Conservation (phyloP, 129 eudicot genomes). For the Kitagawia praeruptora region DNA sequence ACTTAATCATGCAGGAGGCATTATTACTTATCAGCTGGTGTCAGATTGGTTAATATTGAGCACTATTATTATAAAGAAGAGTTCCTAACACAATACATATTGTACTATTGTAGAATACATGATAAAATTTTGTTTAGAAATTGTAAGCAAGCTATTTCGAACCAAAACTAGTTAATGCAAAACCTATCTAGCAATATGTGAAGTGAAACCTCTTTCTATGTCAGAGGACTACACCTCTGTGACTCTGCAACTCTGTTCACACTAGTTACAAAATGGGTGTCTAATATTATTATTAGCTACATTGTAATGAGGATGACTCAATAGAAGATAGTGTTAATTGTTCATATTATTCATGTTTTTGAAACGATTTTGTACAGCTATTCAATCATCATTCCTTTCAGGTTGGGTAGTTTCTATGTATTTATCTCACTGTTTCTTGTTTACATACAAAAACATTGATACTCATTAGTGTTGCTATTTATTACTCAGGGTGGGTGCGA, state of each 20-base stretch:
- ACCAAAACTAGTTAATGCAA: neutral
- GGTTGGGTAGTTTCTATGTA: neutral
- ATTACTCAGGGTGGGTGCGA: slow-evolving; percentile 80
- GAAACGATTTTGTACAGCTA: too few relatives aligned
- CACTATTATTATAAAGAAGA: neutral
- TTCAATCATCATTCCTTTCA: too few relatives aligned
- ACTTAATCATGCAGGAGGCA: neutral
- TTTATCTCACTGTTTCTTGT: neutral
- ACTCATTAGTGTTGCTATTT: neutral
- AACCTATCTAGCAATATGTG: neutral
- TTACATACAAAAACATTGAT: neutral
- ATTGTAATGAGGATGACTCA: neutral
- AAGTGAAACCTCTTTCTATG: neutral
- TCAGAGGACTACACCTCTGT: too few relatives aligned
- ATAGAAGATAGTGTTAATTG: too few relatives aligned
- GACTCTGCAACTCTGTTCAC: neutral
- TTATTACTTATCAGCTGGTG: neutral
- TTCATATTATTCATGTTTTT: too few relatives aligned
- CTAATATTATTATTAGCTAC: neutral
- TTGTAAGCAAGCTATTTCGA: neutral
- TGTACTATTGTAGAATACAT: neutral
- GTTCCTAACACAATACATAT: neutral
- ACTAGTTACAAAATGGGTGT: neutral
- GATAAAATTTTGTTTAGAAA: neutral
- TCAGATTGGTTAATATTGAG: neutral